Conservation (phyloP, 2,329 filamentous ascomycete species). For the Magnaporthiopsis rhizophila region DNA sequence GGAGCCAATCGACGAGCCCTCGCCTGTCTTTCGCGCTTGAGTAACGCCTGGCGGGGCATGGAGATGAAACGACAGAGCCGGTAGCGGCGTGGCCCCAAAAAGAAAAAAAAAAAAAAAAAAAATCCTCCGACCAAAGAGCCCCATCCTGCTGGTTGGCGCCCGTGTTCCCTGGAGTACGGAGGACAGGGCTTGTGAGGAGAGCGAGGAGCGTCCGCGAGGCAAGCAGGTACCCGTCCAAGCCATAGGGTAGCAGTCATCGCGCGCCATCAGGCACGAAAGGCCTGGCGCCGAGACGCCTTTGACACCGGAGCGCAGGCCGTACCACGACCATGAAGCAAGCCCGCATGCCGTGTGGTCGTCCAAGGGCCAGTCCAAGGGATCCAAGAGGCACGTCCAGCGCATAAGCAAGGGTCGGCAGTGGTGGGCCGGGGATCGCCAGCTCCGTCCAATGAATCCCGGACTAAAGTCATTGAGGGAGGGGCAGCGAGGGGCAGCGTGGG, state of each 20-base stretch:
- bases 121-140: background rate
- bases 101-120: background rate
- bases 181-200: background rate
- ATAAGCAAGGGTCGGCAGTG: conserved; percentile 2
- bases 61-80: background rate
- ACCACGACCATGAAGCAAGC: background rate
- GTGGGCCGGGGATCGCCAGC: background rate
- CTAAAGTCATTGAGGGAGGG: background rate
- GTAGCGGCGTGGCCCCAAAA: background rate
- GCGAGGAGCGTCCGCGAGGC: background rate
- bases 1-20: background rate
- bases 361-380: background rate
- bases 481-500: background rate
- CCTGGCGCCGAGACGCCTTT: conserved; percentile 1
- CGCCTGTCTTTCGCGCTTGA: background rate
- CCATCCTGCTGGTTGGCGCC: background rate
- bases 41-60: background rate
- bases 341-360: conserved; percentile 1
- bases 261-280: background rate
- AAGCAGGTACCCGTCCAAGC: background rate
- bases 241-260: background rate
- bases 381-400: conserved; percentile 1
- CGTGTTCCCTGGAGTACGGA: background rate
- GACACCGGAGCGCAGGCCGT: background rate
- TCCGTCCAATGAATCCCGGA: conserved; percentile 10